phyloP scores from a whole-genome alignment of 768 basidiomycete species.

The Galerina sulciceps region DNA sequence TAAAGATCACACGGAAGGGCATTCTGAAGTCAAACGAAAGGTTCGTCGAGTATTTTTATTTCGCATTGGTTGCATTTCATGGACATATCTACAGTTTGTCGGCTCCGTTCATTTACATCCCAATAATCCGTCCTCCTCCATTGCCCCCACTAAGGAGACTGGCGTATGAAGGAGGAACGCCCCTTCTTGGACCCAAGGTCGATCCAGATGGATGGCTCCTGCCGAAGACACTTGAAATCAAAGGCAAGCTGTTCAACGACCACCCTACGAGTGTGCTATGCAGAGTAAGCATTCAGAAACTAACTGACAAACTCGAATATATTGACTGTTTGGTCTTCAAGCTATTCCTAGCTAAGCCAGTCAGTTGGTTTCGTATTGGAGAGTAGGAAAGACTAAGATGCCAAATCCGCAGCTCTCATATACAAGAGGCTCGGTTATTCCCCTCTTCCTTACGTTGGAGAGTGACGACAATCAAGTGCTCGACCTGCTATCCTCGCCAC shows the following conservation, averaged over 20 bases:
- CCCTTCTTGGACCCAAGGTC: conserved; percentile 38
- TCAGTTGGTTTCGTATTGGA: conserved; percentile 17
- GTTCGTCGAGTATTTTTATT: conserved; percentile 20
- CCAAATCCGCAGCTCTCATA: conserved; percentile 36
- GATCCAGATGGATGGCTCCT: conserved; percentile 47
- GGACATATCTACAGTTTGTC: conserved; percentile 24
- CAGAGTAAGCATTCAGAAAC: conserved; percentile 27
- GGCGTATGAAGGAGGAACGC: conserved; percentile 37
- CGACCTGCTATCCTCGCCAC: conserved; percentile 35
- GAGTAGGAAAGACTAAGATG: background rate
- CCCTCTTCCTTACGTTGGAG: conserved; percentile 34
- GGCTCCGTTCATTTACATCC: conserved; percentile 35
- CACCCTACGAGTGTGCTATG: conserved; percentile 32
- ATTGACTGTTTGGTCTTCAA: conserved; percentile 14
- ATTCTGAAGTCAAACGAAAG: conserved; percentile 32
- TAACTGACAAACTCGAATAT: background rate
- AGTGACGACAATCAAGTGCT: conserved; percentile 36
- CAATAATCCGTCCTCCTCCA: conserved; percentile 33
- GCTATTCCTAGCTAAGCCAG: conserved; percentile 45
- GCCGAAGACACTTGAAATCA: conserved; percentile 24
- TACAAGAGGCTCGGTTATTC: conserved; percentile 42
- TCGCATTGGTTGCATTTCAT: background rate
- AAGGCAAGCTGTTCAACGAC: conserved; percentile 33
- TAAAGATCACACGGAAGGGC: conserved; percentile 31
- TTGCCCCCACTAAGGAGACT: conserved; percentile 38